Evolutionary conservation across 139 green algal genomes (phyloP), one percentile per base, ranked within the genome.

Genomic region (Penium margaritaceum): DNA sequence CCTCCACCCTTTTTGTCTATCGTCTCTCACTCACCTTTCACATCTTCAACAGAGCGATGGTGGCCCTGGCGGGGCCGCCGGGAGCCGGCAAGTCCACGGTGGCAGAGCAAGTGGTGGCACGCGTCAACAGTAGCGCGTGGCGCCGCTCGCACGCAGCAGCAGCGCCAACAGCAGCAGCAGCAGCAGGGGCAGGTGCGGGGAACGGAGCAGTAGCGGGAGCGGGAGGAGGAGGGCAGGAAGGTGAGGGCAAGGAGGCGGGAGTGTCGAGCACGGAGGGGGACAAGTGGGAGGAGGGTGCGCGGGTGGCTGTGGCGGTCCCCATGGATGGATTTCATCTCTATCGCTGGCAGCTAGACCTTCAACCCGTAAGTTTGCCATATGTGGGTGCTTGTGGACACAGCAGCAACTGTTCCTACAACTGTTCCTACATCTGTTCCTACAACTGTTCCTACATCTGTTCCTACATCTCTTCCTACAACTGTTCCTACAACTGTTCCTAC

Each of bases 261-360:
- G 6, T 9, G 36, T 37, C n/a, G 53, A 29, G 21, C 53, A 12
- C 27, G 36, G n/a, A 27, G 51, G 57, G 36, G 29, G 7, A 67
- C 38, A 21, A 21, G 21, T 7, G 29, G n/a, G n/a, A n/a, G n/a
- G n/a, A n/a, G n/a, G 61, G 5, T 32, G 39, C 6, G 21, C 61
- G 78, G 6, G 38, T 77, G 5, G 81, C 83, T 1, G 77, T 78
- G 3, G 71, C 68, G 6, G 67, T 92, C 21, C 87, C 85, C 1
- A 92, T 92, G 89, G 88, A 96, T 77, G 91, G 91, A 24, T 96
- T 93, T 61, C 92, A 97, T 70, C 87, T 83, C 24, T 92, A 88
- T 62, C 70, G 79, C 24, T 15, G n/a, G 14, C 80, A 96, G 81
- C 82, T 97, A 32, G 86, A 96, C 70, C n/a, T n/a, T n/a, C n/a